These are phyloP conservation scores for Nicotiana obtusifolia DNA, from an alignment of 257 asterid genomes.

Conservation along the genomic window DNA sequence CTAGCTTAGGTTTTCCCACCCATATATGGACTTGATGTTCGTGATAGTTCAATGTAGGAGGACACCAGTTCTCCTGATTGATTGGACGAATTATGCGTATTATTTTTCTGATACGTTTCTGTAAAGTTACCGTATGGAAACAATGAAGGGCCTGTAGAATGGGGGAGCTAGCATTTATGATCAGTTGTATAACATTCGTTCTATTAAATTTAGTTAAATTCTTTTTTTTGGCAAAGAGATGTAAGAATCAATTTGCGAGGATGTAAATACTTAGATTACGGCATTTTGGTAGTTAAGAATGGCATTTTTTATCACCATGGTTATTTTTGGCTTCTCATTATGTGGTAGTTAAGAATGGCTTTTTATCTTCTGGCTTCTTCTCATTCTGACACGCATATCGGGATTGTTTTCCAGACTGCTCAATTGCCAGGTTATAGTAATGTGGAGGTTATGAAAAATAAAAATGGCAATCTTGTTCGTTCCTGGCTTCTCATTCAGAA, in stretches of 20 bases:
- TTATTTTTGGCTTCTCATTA: background rate
- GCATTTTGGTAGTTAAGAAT: background rate
- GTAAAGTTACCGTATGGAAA: no score
- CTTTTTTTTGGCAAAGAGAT: background rate
- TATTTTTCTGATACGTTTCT: no score
- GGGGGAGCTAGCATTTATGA: background rate
- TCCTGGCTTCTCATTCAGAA: background rate
- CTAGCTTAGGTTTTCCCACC: background rate
- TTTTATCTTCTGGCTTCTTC: background rate
- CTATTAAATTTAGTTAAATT: background rate
- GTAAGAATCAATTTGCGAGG: background rate
- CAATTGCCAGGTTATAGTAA: background rate
- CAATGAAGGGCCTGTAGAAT: background rate
- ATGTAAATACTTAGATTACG: background rate
- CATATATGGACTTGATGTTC: background rate
- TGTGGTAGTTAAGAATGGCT: background rate
- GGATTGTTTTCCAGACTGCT: background rate
- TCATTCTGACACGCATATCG: background rate
- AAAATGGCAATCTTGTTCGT: background rate
- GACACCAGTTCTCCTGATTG: background rate
- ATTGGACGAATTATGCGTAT: background rate
- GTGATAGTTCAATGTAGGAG: background rate
- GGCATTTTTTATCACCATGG: background rate
- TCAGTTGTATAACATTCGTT: background rate
- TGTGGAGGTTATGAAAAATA: background rate